Evolutionary conservation across 805 yeast species (phyloP), one percentile per base, ranked within the genome.

Genomic region (Lachancea cidri): DNA sequence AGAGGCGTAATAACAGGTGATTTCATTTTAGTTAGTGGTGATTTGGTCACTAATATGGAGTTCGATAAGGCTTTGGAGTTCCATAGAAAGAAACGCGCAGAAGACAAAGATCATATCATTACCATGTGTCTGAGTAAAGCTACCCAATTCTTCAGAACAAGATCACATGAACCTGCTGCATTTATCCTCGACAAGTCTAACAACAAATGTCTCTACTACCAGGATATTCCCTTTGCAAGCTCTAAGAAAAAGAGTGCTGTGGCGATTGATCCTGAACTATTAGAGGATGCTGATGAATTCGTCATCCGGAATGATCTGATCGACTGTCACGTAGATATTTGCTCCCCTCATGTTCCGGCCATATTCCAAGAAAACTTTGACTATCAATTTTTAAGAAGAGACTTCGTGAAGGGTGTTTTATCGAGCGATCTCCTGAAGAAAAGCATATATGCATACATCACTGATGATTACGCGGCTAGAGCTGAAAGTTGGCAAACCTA

Each of bases 331-430:
- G 88, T 93, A 41, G 98, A 93, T 65, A 87, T 93, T 46, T 93
- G 98, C 64, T 74, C 97, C 5, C 87, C 95, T 2, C 87, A 82
- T 50, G 96, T 93, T 8, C 97, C 97, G 1, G 93, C 94, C 13
- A 82, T 91, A 46, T 93, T 91, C 67, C 95, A 87, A 54, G 98
- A 93, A 57, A 91, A 93, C 62, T 93, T 93, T 55, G 98, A 93
- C 66, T 93, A 89, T 62, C 96, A 91, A 62, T 70, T 77, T 39
- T 69, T 91, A 47, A 76, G 98, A 62, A 71, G 76, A 27, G 98
- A 93, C 65, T 93, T 91, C 57, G 85, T 91, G 22, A 83, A 78
- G 52, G 97, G 98, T 41, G 93, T 91, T 18, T 71, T 93, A 45
- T 82, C 93, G 13, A 83, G 94, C 38, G 98, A 93, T 64, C 74